These are phyloP conservation scores for Aureobasidium namibiae DNA, from an alignment of 2,329 filamentous ascomycete genomes.

Conservation along the genomic window DNA sequence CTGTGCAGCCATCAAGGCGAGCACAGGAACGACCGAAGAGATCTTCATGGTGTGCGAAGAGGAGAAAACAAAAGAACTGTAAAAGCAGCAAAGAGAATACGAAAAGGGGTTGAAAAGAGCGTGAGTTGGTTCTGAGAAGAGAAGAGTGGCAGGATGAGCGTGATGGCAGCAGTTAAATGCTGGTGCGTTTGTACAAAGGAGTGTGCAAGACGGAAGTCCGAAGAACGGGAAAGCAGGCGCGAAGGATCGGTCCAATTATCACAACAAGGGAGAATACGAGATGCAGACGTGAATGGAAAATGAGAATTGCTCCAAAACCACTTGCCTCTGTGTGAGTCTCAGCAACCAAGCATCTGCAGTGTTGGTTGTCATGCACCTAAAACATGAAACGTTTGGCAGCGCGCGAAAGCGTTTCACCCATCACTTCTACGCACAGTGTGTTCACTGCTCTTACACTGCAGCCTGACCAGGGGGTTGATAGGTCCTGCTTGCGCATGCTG, in stretches of 20 bases:
- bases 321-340: not conserved
- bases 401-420: constrained; percentile 3
- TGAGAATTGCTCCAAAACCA: not conserved
- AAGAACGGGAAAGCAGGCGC: not conserved
- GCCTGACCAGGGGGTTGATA: not conserved
- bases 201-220: not conserved
- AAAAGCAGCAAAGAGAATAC: not conserved
- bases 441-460: not conserved
- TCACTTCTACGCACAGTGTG: not conserved
- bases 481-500: not conserved
- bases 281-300: not conserved
- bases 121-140: not conserved
- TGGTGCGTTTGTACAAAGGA: constrained; percentile 6
- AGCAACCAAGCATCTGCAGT: constrained; percentile 1
- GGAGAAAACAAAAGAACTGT: not conserved
- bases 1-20: constrained; percentile 15
- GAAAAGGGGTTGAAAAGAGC: not conserved
- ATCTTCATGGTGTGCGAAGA: constrained; percentile 13
- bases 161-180: constrained; percentile 2
- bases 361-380: constrained; percentile 8
- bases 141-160: not conserved
- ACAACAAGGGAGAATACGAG: constrained; percentile 1
- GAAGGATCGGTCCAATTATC: not conserved
- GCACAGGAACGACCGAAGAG: constrained; percentile 9
- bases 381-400: constrained; percentile 6